Base-by-base conservation (phyloP, 176 grass and related monocot species). In the Alopecurus myosuroides region DNA sequence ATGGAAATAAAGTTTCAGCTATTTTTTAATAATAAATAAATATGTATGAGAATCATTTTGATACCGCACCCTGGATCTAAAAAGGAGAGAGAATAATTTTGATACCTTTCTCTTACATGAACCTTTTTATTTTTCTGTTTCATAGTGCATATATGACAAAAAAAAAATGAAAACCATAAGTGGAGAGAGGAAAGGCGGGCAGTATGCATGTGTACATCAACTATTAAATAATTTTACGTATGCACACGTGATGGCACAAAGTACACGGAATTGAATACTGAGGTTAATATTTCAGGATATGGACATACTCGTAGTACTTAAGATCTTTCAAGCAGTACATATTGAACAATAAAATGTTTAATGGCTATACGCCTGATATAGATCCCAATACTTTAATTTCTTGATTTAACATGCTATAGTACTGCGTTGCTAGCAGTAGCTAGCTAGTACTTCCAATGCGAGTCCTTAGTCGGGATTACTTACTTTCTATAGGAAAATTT, bases 221-320 rank as follows among this genome's bases (percentile, higher is more conserved):
- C 45, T 46, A 53, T 58, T 85, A 81, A 85, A 89, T 76, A 70
- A 49, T 45, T 44, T 62, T 67, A 64, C 44, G 55, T 90, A 46
- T 78, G 64, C 79, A 82, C 84, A 90, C 44, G 79, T 82, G 73
- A 86, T 82, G 22, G 20, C 72, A 86, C 26, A 85, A 45, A 46
- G 87, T 89, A 81, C 82, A 8, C 53, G 14, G 4, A 49, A 40
- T 39, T 70, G 62, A 49, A 85, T n/a, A n/a, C n/a, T n/a, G n/a
- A n/a, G n/a, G n/a, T n/a, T n/a, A n/a, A n/a, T 61, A 74, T 50
- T 72, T 52, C 20, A 44, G 6, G 11, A 19, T 34, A 78, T 42
- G 20, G 74, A 35, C 53, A 79, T 55, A 79, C 57, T 17, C 22
- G 52, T 56, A 23, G 26, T 66, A 68, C 41, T 85, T 75, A 81